These are phyloP conservation scores for Zoysia japonica DNA, from an alignment of 176 grass and related monocot genomes.

Conservation along the genomic window DNA sequence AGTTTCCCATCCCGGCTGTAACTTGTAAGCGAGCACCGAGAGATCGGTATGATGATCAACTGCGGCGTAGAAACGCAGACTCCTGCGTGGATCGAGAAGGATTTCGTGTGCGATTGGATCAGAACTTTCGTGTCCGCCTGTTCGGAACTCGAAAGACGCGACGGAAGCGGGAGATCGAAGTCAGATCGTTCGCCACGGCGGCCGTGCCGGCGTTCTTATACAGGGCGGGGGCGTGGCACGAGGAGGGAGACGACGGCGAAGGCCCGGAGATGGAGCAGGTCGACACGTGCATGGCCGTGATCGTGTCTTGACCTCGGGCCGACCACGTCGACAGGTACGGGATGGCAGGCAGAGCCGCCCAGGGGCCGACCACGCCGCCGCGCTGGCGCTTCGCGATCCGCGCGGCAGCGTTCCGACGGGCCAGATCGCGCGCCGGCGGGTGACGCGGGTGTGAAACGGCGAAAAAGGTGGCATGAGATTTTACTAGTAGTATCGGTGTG, in stretches of 20 bases:
- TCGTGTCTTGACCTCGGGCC: conserved; percentile 6
- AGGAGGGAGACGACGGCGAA: neutral
- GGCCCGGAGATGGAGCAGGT: neutral
- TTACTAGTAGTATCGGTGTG: neutral
- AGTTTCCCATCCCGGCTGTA: conserved; percentile 40
- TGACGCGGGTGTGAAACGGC: conserved; percentile 29
- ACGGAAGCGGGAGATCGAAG: conserved; percentile 1
- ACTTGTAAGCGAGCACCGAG: neutral
- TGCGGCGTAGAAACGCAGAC: neutral
- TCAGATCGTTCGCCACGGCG: conserved; percentile 8
- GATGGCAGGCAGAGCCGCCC: neutral
- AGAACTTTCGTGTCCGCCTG: neutral
- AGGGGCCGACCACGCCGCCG: conserved; percentile 23
- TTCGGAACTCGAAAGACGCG: neutral
- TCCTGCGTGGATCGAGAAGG: neutral
- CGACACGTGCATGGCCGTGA: conserved; percentile 44
- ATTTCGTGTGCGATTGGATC: neutral
- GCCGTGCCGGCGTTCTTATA: conserved; percentile 13
- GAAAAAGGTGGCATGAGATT: neutral
- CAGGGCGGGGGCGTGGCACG: neutral
- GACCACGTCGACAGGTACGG: conserved; percentile 19
- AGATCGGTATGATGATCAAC: neutral
- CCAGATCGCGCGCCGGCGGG: neutral
- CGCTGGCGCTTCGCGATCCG: conserved; percentile 17
- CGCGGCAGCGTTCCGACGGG: neutral